Base-by-base conservation (phyloP, 2,329 filamentous ascomycete species). In the Pseudogymnoascus sp. region DNA sequence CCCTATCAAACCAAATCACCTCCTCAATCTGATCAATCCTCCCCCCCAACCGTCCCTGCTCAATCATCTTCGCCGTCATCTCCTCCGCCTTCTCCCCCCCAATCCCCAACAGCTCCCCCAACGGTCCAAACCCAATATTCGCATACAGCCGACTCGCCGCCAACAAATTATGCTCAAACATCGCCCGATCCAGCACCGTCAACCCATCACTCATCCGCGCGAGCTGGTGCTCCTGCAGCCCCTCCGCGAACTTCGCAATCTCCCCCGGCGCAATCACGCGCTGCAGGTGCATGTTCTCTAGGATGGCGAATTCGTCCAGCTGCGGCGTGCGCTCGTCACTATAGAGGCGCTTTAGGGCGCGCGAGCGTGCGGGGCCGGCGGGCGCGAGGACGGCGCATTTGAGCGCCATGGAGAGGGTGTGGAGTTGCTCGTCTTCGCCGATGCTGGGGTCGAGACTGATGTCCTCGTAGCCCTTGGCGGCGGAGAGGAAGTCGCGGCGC, bases 251-350 rank as follows among this genome's bases (percentile, higher is more conserved):
- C 62, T 90, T 87, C 38, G 87, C 85, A 42, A 97, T 91, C 76
- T 99, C 94, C n/a, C 81, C 83, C 0, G 88, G 85, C 0, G 85
- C 84, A 58, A 99, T 81, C 3, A 99, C 80, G 5, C 92, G 85
- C 75, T 97, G 91, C 58, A 97, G 82, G 75, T 96, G 96, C 85
- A 99, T 97, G 80, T 97, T 97, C 79, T 97, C 94, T 12, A 99
- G 79, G 61, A 99, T 97, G 58, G 85, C 81, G 72, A 89, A 93
- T 76, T 97, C 91, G 33, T 88, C 84, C 2, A 94, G 83, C 59
- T 86, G 84, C 3, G 81, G 79, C 0, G 90, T 83, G 30, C 94
- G 85, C 67, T 97, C 94, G 75, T 99, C 94, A 75, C 96, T 96
- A 82, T 96, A 96, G 12, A 99, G 79, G 61, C 89, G 87, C 4